Percentiles rank a stretch among this genome's conserved stretches.
phyloP scores from a whole-genome alignment of 1,284 basidiomycete genomes.

The Phenoliferia sp. region DNA sequence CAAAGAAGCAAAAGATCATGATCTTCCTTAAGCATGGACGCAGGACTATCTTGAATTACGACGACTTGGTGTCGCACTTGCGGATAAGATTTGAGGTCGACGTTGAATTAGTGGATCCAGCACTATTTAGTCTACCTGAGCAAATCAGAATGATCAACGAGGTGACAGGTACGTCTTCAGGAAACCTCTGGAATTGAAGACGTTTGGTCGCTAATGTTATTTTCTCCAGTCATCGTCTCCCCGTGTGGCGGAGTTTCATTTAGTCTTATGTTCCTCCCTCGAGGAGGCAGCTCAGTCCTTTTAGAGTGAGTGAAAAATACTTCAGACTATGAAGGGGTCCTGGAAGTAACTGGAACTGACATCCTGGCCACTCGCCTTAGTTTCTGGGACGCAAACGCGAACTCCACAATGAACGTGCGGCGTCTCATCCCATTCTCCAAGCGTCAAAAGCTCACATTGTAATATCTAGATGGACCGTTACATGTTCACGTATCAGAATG shows the following conservation, averaged over 20 bases:
- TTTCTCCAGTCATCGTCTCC: background rate
- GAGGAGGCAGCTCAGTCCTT: background rate
- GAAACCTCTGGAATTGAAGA: no score
- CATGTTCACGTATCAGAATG: background rate
- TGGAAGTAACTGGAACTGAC: background rate
- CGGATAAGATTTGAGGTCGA: background rate
- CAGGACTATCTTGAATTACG: constrained; percentile 3
- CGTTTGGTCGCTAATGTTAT: background rate
- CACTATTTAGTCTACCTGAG: background rate
- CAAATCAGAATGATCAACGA: background rate
- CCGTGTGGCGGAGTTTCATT: constrained; percentile 5
- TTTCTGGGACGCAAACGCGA: background rate
- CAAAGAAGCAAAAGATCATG: background rate
- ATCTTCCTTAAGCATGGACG: background rate
- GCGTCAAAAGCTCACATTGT: background rate
- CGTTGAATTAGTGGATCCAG: background rate
- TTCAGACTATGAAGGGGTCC: background rate
- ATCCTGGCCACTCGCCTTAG: no score
- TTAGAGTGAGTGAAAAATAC: background rate
- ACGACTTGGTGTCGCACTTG: background rate
- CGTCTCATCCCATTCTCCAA: background rate
- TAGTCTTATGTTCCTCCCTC: background rate
- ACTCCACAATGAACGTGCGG: background rate
- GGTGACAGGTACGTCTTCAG: background rate
- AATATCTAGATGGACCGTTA: constrained; percentile 1